A percentile compares a stretch with the other conserved stretches of the same genome.
Evolutionary conservation across 768 basidiomycete genomes (phyloP).

Genomic region (Boletales sp.): DNA sequence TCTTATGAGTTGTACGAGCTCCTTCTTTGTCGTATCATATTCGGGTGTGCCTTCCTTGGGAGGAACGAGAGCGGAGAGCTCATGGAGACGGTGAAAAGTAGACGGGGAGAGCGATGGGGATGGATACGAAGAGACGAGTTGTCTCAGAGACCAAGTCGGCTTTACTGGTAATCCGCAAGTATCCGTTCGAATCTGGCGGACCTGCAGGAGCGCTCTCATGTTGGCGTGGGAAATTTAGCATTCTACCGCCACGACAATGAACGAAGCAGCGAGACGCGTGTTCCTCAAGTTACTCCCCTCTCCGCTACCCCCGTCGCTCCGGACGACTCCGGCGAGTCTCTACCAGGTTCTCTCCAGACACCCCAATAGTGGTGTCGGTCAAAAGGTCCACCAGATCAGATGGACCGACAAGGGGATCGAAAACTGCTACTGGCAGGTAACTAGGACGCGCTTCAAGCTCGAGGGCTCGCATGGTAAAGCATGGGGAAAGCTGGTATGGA

Average conservation of each 20-base stretch:
- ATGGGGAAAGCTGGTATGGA: slow-evolving; percentile 80
- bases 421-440: slow-evolving; percentile 74
- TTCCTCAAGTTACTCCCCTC: slow-evolving; percentile 59
- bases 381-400: slow-evolving; percentile 65
- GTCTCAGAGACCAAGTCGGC: slow-evolving; percentile 79
- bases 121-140: slow-evolving; percentile 75
- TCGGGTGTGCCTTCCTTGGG: slow-evolving; percentile 57
- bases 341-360: slow-evolving; percentile 71
- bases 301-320: slow-evolving; percentile 57
- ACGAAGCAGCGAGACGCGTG: slow-evolving; percentile 23
- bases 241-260: slow-evolving; percentile 13
- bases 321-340: slow-evolving; percentile 55
- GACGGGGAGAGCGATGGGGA: slow-evolving; percentile 54
- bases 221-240: slow-evolving; percentile 11
- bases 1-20: slow-evolving; percentile 68
- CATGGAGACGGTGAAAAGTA: slow-evolving; percentile 62
- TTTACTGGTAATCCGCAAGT: slow-evolving; percentile 57
- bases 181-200: slow-evolving; percentile 39
- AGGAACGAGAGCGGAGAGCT: slow-evolving; percentile 68
- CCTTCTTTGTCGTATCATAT: slow-evolving; percentile 47
- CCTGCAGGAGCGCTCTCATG: not conserved
- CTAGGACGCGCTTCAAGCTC: slow-evolving; percentile 64
- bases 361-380: slow-evolving; percentile 65
- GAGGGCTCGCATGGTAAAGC: slow-evolving; percentile 77
- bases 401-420: slow-evolving; percentile 68